Base-by-base conservation (phyloP, 2,329 filamentous ascomycete genomes). In the Xylariales sp. region DNA sequence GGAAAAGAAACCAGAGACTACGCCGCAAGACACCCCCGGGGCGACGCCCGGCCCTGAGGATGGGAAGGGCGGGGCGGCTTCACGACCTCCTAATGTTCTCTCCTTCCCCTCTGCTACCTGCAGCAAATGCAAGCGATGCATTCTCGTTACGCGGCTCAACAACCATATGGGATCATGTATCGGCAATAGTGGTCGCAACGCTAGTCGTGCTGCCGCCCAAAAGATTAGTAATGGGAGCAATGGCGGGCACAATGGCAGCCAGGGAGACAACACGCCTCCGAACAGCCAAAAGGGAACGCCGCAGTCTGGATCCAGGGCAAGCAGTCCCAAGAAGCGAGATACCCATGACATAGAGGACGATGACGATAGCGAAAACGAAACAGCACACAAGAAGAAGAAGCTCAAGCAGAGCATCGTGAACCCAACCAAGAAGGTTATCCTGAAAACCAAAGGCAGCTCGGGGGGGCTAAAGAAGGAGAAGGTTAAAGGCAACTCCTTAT, bases 131-230 rank as follows among this genome's bases (percentile, higher is more conserved):
- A 81, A 80, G 54, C 70, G 76, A 18, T 81, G 78, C 56, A 78
- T 83, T 37, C 68, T 81, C 40, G 78, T 83, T 36, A 81, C 78
- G 38, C 70, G 78, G 28, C 63, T 83, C 44, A 82, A 81, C 57
- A 81, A 81, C 45, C 79, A 83, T 59, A 82, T 83, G 78, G 76
- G 76, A 23, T 80, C 76, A 14, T 82, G 78, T 54, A 83, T 83
- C 43, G 78, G 78, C 29, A 82, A 81, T 54, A 80, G 76, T 47
- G 77, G 78, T 17, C 69, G 79, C 23, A 80, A 76, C 47, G 77
- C 78, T 12, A 80, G 77, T 44, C 66, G 78, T 40, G 76, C 75
- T 6, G 79, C 79, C 10, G 74, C 77, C 8, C 72, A 77, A 48
- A 82, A 81, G 62, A 76, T 83, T 45, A 78, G 72, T 50, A 80